Evolutionary conservation across 75 land plant species (phyloP).

Genomic region (Pinus albicaulis): DNA sequence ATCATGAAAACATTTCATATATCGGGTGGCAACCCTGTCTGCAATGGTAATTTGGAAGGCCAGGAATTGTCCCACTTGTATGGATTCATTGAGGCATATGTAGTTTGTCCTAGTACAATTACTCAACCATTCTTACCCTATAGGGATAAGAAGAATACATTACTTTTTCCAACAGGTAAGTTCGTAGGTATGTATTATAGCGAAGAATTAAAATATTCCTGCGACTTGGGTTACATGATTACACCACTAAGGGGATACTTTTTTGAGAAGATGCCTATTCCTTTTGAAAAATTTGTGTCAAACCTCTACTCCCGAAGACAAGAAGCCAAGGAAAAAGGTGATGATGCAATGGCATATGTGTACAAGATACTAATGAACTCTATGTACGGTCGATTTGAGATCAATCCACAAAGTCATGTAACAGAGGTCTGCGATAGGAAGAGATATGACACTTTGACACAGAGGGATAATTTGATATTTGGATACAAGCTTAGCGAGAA

Average conservation of each 20-base stretch:
- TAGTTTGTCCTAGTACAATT: too few relatives aligned
- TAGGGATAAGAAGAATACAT: too few relatives aligned
- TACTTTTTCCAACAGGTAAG: too few relatives aligned
- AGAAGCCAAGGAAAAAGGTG: background rate
- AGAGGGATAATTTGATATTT: background rate
- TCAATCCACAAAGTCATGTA: background rate
- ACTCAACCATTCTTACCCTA: too few relatives aligned
- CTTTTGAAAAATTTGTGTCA: background rate
- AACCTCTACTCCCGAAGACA: background rate
- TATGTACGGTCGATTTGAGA: conserved; percentile 6
- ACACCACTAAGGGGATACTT: too few relatives aligned
- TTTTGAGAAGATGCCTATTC: background rate
- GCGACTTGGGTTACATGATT: background rate
- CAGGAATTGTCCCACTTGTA: too few relatives aligned
- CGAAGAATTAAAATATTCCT: background rate
- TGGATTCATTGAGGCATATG: too few relatives aligned
- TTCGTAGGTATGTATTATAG: background rate
- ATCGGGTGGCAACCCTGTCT: too few relatives aligned
- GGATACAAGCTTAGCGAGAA: background rate
- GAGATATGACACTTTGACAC: too few relatives aligned
- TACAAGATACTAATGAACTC: conserved; percentile 10
- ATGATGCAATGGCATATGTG: background rate
- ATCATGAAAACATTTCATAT: too few relatives aligned
- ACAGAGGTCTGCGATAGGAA: too few relatives aligned
- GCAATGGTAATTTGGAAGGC: too few relatives aligned